phyloP scores from a whole-genome alignment of 345 rosid species.

The Triadica sebifera region DNA sequence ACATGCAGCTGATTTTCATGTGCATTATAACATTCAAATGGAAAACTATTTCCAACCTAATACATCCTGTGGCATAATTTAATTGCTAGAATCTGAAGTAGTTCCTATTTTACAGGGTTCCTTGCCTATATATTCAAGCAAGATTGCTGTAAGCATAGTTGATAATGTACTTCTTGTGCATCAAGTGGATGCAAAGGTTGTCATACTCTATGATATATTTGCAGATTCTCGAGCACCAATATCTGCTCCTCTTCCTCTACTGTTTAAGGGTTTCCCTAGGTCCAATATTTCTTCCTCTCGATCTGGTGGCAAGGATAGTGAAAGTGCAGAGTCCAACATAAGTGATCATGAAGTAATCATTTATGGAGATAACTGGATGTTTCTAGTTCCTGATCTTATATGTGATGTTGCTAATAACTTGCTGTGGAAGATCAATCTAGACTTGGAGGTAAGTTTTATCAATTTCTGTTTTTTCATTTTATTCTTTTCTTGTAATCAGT shows the following conservation, averaged over 20 bases:
- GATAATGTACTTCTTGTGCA: slow-evolving; percentile 95
- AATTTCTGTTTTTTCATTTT: not conserved
- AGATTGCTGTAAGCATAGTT: slow-evolving; percentile 76
- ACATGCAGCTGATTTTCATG: not conserved
- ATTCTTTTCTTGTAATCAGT: slow-evolving; percentile 6
- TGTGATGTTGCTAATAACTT: slow-evolving; percentile 66
- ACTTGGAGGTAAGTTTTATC: slow-evolving; percentile 48
- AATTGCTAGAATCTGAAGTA: slow-evolving; percentile 8
- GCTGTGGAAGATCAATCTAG: slow-evolving; percentile 90
- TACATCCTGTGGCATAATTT: not conserved
- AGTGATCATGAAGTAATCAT: slow-evolving; percentile 50
- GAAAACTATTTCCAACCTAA: not conserved
- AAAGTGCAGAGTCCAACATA: slow-evolving; percentile 47
- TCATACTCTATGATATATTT: slow-evolving; percentile 88
- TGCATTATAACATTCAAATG: not conserved
- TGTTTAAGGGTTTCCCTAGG: slow-evolving; percentile 68
- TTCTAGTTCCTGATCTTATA: slow-evolving; percentile 85
- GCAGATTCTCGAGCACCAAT: slow-evolving; percentile 91
- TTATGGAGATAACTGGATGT: slow-evolving; percentile 90
- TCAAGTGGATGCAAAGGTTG: slow-evolving; percentile 96
- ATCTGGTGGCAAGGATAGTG: slow-evolving; percentile 48
- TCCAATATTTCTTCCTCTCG: slow-evolving; percentile 41
- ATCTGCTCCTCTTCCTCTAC: slow-evolving; percentile 96
- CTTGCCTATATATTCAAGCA: slow-evolving; percentile 88
- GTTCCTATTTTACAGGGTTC: slow-evolving; percentile 62